Evolutionary conservation across 2,329 filamentous ascomycete species (phyloP).

Genomic region (Aphanoascus verrucosus): DNA sequence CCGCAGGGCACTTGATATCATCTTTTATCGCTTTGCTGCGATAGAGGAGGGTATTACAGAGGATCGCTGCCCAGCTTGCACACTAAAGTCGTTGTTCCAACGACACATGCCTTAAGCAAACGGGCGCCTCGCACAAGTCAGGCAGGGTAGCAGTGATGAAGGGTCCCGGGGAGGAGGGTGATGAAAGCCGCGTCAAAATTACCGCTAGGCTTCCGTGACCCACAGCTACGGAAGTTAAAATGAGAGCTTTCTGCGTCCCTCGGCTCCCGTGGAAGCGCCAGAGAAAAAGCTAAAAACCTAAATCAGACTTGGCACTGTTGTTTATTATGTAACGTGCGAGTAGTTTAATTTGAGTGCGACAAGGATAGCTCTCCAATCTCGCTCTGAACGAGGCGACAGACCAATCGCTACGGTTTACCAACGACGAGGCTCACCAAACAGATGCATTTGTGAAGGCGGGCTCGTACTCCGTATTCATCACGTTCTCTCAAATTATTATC

Average conservation of each 20-base stretch:
- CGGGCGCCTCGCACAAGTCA: not conserved
- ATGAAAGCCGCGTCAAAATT: constrained; percentile 3
- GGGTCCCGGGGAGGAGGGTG: not conserved
- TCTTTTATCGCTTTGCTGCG: not conserved
- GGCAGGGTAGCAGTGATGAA: not conserved
- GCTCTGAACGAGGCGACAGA: not conserved
- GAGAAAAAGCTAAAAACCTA: constrained; percentile 16
- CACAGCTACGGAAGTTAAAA: constrained; percentile 2
- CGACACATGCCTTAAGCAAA: not conserved
- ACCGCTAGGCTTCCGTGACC: constrained; percentile 7
- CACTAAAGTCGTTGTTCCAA: too few species aligned
- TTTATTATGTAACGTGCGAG: constrained; percentile 12
- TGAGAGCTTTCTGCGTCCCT: not conserved
- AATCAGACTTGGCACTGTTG: constrained; percentile 15
- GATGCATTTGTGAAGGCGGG: not conserved
- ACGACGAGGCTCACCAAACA: not conserved
- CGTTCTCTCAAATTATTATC: not conserved
- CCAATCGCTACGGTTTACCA: not conserved
- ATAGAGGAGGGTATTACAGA: not conserved
- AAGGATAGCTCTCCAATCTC: constrained; percentile 1
- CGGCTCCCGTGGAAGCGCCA: constrained; percentile 11
- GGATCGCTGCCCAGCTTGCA: too few species aligned
- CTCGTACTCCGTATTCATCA: not conserved
- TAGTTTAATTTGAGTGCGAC: constrained; percentile 2
- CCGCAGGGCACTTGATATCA: not conserved